Base-by-base conservation (phyloP, 257 asterid species). In the Primulina tabacum region DNA sequence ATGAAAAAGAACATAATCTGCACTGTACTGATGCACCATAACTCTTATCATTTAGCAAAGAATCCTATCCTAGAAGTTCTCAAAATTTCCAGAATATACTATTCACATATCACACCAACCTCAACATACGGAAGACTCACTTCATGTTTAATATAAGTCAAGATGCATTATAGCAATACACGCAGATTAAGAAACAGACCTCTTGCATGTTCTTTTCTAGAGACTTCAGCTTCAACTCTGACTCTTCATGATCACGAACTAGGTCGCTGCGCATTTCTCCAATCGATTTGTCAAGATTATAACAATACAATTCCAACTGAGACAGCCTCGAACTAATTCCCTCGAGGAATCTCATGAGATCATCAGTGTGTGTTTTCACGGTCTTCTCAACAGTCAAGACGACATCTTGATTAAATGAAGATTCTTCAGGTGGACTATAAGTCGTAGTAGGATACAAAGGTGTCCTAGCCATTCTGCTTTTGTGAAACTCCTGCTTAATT, bases 261-360 rank as follows among this genome's bases (percentile, higher is more conserved):
- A 88, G 77, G 70, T 86, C 96, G 66, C 95, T 78, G 16, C 92
- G 97, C 96, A 94, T 86, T 72, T 94, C 96, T 70, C 91, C 96
- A 72, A 94, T 79, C 29, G 96, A 87, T 76, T 94, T 94, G 78
- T 94, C 99, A 60, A 94, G 88, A 76, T 94, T 94, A 79, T 90
- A 94, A 75, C 96, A 94, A 69, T 94, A 91, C 12, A 91, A 69
- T 73, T 90, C 97, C 88, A 94, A 78, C 71, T 94, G 97, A 2
- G 99, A 94, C 81, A 94, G 43, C 16, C 99, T 89, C 20, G 99
- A 94, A 76, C 99, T 94, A 64, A 94, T 83, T 66, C 97, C 97
- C 83, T 90, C 99, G 29, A 94, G 92, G 73, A 94, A 94, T 30
- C 96, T 96, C 96, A 94, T 80, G 82, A 94, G 72, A 76, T 91